Conservation (phyloP, 1,284 basidiomycete genomes). For the Marasmius fiardii region DNA sequence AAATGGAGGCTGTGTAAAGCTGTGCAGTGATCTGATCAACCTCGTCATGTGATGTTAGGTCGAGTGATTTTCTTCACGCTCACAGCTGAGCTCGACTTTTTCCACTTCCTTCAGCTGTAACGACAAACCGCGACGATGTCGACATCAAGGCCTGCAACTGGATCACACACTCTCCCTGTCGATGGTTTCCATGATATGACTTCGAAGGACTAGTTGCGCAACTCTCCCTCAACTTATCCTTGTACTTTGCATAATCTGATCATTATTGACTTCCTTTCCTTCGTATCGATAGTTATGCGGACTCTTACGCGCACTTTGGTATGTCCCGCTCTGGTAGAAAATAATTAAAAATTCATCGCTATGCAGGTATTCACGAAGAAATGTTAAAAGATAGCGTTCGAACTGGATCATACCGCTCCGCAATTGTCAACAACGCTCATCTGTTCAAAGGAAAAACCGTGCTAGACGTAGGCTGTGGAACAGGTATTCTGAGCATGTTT, state of each 20-base stretch:
- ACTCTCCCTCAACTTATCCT: conserved; percentile 24
- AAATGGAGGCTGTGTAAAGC: background rate
- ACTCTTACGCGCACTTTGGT: conserved; percentile 96
- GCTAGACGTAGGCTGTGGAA: conserved; percentile 98
- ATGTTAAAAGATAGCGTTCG: conserved; percentile 99
- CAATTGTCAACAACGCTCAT: conserved; percentile 94
- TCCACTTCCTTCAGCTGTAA: background rate
- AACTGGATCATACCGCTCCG: conserved; percentile 92
- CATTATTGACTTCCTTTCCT: background rate
- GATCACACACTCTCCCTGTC: conserved; percentile 18
- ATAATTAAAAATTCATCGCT: conserved; percentile 9
- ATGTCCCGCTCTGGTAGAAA: conserved; percentile 20
- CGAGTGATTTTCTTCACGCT: conserved; percentile 7
- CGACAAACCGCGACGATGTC: conserved; percentile 1
- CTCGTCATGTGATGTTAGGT: background rate
- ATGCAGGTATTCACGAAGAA: conserved; percentile 91
- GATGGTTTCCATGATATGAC: conserved; percentile 54
- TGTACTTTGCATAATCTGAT: conserved; percentile 23
- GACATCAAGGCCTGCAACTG: conserved; percentile 7
- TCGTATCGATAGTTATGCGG: conserved; percentile 64
- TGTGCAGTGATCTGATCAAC: background rate
- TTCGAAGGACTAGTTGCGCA: conserved; percentile 77
- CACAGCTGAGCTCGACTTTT: background rate
- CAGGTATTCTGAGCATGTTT: conserved; percentile 99
- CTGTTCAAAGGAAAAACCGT: conserved; percentile 97